Base-by-base conservation (phyloP, 2,329 filamentous ascomycete species). In the Sodiomyces alkalinus region DNA sequence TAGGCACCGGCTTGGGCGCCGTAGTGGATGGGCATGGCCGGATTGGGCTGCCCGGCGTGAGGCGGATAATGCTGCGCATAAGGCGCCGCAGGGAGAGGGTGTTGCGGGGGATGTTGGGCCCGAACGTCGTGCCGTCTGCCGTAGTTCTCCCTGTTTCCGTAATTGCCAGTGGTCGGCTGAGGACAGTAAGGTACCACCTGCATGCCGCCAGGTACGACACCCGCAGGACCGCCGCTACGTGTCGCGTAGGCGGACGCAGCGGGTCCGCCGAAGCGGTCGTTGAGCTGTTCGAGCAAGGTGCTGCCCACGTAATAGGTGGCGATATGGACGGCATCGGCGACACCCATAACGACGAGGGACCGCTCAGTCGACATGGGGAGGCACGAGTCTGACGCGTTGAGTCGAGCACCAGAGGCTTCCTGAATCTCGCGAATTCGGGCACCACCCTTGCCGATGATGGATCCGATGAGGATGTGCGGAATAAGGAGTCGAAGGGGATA, bases 131-230 rank as follows among this genome's bases (percentile, higher is more conserved):
- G 77, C 40, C 80, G 74, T 38, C 82, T 59, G 33, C 60, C 74
- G 43, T 79, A 92, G 51, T 81, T 82, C 38, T 96, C 87, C 24
- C 83, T 77, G 44, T 86, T 81, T 32, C 86, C 86, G 49, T 86
- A 96, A 52, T 87, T 86, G 40, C 90, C 90, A 33, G 83, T 82
- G 32, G 83, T 82, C 17, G 87, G 80, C 52, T 94, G 86, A 27
- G 90, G 90, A 32, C 83, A 80, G 51, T 98, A 98, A 5, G 90
- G 90, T n/a, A 96, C 85, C 27, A 98, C 90, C 53, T 96, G 90
- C 85, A 98, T 93, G 36, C 90, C 90, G 34, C 90, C 90, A 14
- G 90, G 90, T 11, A 96, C 83, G 19, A 87, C 83, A 28, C 87
- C 87, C 33, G 87, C 83, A 28, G 90, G 86, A 27, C 82, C 86